Evolutionary conservation across 352 stramenopile species (phyloP), one percentile per base, ranked within the genome.

Genomic region (Pythium angustatum): DNA sequence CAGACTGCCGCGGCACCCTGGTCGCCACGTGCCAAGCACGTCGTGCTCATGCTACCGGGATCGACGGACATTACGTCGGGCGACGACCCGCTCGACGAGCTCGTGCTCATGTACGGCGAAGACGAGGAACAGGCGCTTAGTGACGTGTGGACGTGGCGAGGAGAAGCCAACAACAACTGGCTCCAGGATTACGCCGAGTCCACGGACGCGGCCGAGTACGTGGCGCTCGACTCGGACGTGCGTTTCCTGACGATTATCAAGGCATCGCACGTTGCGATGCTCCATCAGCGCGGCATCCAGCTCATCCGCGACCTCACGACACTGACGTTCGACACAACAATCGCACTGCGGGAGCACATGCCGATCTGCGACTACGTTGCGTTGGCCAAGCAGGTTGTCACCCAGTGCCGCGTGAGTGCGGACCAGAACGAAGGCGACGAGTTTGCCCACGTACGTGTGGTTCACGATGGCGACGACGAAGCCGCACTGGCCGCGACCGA

Each of bases 251-350:
- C 66, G 31, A 78, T 71, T 21, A 84, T 97, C 58, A 79, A 70
- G 5, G 59, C 72, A 27, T 45, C 69, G 0, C 71, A 96, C 51
- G 76, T 86, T 8, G n/a, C 60, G 1, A 65, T 71, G 8, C 76
- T 98, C 38, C 60, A 77, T 38, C 51, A 47, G 30, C 76, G 71
- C 9, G 85, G 88, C 17, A 74, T 98, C 28, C 69, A 78, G 11
- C 91, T 79, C 30, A 89, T 98, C 58, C 50, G 62, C 36, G 87
- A 98, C 24, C 79, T 98, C 14, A 86, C 81, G 14, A 55, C 64
- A 14, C 43, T 92, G 5, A 55, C 73, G 2, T 79, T 77, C n/a
- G 81, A 87, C 49, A 65, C 73, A 38, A 85, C 76, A 0, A 64
- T 92, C 45, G 33, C 62, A 17, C 61, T 92, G n/a, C 79, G 83